Conservation (phyloP, 2,329 filamentous ascomycete species). For the Ceratocystis ficicola region DNA sequence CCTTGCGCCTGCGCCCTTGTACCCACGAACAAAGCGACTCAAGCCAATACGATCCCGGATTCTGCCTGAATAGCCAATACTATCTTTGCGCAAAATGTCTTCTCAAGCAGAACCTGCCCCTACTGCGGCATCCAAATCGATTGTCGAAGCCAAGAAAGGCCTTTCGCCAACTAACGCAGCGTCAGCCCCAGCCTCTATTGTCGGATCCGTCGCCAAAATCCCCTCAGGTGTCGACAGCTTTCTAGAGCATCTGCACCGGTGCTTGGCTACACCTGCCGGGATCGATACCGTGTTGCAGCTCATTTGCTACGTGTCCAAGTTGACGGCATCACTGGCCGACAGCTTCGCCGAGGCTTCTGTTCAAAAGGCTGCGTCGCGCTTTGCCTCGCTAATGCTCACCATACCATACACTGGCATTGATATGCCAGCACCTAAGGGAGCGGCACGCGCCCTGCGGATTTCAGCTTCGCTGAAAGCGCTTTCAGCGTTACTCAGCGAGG, state of each 20-base stretch:
- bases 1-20: background rate
- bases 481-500: slow-evolving; percentile 54
- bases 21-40: background rate
- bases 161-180: slow-evolving; percentile 18
- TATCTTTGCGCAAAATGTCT: background rate
- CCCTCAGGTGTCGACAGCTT: slow-evolving; percentile 40
- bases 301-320: slow-evolving; percentile 53
- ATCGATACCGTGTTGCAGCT: slow-evolving; percentile 59
- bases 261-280: slow-evolving; percentile 55
- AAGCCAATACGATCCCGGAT: background rate
- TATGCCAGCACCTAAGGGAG: slow-evolving; percentile 29
- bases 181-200: slow-evolving; percentile 24
- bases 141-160: slow-evolving; percentile 13
- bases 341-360: slow-evolving; percentile 46
- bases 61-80: background rate
- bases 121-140: background rate
- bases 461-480: slow-evolving; percentile 45
- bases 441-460: slow-evolving; percentile 19
- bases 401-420: slow-evolving; percentile 38
- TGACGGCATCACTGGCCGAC: slow-evolving; percentile 41
- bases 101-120: background rate
- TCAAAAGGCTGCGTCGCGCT: slow-evolving; percentile 38
- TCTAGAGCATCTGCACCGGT: slow-evolving; percentile 45
- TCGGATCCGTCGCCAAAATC: slow-evolving; percentile 24
- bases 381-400: slow-evolving; percentile 41